phyloP scores from a whole-genome alignment of 108 stramenopile species.

The Cyclotella distinguenda region DNA sequence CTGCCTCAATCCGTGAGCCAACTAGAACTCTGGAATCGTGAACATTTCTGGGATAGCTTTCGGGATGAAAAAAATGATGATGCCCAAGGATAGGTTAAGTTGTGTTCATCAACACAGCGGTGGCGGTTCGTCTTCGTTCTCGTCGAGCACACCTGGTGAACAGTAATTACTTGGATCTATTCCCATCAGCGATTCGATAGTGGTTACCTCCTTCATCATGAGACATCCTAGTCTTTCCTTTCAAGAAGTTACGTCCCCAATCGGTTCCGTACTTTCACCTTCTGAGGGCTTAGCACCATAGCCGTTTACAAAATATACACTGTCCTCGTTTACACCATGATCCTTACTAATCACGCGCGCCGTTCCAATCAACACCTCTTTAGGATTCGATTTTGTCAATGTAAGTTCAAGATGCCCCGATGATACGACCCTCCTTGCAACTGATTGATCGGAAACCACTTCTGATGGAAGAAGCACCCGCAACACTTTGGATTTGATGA shows the following conservation, averaged over 20 bases:
- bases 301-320: too few species aligned
- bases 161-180: conserved; percentile 7
- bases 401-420: conserved; percentile 76
- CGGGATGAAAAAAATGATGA: too few species aligned
- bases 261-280: conserved; percentile 4
- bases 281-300: not conserved
- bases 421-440: conserved; percentile 64
- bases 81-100: not conserved
- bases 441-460: conserved; percentile 49
- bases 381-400: conserved; percentile 70
- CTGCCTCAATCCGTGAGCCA: too few species aligned
- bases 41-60: too few species aligned
- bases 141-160: conserved; percentile 24
- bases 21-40: too few species aligned
- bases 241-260: conserved; percentile 14
- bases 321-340: too few species aligned
- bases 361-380: conserved; percentile 39
- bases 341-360: conserved; percentile 10
- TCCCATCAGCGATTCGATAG: conserved; percentile 12
- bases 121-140: conserved; percentile 43
- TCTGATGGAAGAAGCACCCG: conserved; percentile 69
- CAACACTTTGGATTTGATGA: conserved; percentile 81
- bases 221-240: conserved; percentile 34
- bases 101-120: conserved; percentile 32
- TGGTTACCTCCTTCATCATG: conserved; percentile 23